Percentiles rank a stretch among this genome's conserved stretches.
Evolutionary conservation across 2,329 filamentous ascomycete genomes (phyloP).

Genomic region (Cryphonectria radicalis): DNA sequence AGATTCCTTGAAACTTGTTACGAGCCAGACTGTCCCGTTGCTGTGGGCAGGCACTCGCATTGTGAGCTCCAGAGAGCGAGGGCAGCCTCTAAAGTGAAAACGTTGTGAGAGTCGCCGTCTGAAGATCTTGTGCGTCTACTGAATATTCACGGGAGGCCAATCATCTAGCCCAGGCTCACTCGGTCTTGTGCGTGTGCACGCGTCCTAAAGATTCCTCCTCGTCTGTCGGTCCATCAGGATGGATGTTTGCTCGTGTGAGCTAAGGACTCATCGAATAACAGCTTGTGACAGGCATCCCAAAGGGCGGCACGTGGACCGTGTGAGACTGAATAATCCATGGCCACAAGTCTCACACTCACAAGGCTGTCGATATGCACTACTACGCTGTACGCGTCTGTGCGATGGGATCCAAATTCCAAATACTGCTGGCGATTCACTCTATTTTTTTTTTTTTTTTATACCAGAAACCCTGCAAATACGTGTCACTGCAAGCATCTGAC

Average conservation of each 20-base stretch:
- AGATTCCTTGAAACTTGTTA: neutral
- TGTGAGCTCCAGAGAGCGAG: neutral
- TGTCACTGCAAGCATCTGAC: neutral
- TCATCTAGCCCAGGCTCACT: neutral
- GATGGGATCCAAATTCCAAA: neutral
- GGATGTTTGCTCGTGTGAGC: neutral
- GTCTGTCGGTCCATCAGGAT: neutral
- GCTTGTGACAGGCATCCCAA: neutral
- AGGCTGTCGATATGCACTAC: constrained; percentile 2
- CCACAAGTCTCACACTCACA: neutral
- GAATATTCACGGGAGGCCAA: neutral
- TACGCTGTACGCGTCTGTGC: neutral
- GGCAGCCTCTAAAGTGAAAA: neutral
- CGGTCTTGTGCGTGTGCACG: neutral
- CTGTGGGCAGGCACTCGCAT: neutral
- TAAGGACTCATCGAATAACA: neutral
- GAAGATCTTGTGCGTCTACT: neutral
- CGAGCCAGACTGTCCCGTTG: neutral
- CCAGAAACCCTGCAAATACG: neutral
- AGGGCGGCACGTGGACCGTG: neutral
- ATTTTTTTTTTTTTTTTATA: neutral
- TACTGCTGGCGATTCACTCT: neutral
- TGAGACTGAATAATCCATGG: neutral
- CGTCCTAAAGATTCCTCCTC: neutral
- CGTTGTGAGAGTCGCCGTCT: neutral